Conservation (phyloP, 352 stramenopile genomes). For the Phytophthora sansomeana region DNA sequence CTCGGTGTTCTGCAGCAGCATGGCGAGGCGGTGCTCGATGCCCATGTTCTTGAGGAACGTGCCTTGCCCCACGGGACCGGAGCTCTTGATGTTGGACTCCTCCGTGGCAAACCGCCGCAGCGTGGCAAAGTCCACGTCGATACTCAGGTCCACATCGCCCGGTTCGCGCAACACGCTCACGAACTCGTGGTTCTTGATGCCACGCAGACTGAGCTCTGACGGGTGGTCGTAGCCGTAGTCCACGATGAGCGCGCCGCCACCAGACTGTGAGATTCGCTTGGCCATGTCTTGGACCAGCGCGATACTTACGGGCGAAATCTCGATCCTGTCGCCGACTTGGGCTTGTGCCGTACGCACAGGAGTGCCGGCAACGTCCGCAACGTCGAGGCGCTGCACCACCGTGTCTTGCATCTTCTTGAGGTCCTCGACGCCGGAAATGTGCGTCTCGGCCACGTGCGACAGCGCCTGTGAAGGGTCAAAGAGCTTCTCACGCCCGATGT, state of each 20-base stretch:
- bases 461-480: slow-evolving; percentile 63
- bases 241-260: slow-evolving; percentile 92
- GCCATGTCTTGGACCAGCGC: slow-evolving; percentile 93
- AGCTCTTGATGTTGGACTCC: slow-evolving; percentile 71
- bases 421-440: slow-evolving; percentile 36
- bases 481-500: slow-evolving; percentile 84
- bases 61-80: slow-evolving; percentile 92
- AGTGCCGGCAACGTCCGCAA: slow-evolving; percentile 45
- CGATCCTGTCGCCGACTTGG: slow-evolving; percentile 89
- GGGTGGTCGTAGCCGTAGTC: slow-evolving; percentile 96
- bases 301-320: slow-evolving; percentile 94
- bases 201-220: slow-evolving; percentile 91
- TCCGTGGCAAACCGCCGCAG: slow-evolving; percentile 71
- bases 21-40: slow-evolving; percentile 92
- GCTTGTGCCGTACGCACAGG: slow-evolving; percentile 62
- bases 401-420: slow-evolving; percentile 36
- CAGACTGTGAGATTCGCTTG: slow-evolving; percentile 81
- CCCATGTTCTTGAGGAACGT: slow-evolving; percentile 96
- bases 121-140: slow-evolving; percentile 91
- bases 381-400: slow-evolving; percentile 56
- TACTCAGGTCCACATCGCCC: slow-evolving; percentile 93
- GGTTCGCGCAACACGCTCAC: slow-evolving; percentile 93
- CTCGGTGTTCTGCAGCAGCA: slow-evolving; percentile 89
- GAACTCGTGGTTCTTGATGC: slow-evolving; percentile 95
- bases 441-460: slow-evolving; percentile 34